These are phyloP conservation scores for Heimioporus sp. DNA, from an alignment of 768 basidiomycete genomes.

Conservation along the genomic window DNA sequence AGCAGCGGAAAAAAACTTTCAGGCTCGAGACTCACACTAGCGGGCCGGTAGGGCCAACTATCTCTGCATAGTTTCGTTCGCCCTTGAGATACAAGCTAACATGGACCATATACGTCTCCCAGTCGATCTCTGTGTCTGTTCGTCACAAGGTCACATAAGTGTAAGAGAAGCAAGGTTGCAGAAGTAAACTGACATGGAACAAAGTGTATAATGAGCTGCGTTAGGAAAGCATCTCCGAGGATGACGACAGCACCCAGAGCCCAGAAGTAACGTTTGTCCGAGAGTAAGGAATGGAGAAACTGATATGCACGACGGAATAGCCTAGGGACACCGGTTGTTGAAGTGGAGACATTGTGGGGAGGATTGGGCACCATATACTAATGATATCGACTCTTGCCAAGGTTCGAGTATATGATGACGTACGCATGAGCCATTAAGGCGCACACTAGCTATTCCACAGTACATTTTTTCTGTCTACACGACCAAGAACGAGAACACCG, in stretches of 20 bases:
- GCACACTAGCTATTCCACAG: not conserved
- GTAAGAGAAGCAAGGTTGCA: conserved; percentile 1
- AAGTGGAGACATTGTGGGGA: not conserved
- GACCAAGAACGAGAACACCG: not conserved
- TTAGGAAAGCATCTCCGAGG: conserved; percentile 74
- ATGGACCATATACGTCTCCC: conserved; percentile 94
- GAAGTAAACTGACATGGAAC: conserved; percentile 68
- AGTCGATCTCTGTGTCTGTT: conserved; percentile 97
- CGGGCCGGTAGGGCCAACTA: conserved; percentile 90
- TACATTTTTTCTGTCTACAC: conserved; percentile 8
- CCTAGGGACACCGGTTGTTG: not conserved
- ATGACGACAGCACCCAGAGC: conserved; percentile 60
- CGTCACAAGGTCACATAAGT: conserved; percentile 14
- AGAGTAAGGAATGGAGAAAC: conserved; percentile 31
- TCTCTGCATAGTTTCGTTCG: conserved; percentile 75
- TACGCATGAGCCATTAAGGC: no score
- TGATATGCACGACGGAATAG: conserved; percentile 5
- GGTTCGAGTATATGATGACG: no score
- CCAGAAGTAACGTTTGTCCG: conserved; percentile 65
- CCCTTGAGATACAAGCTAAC: conserved; percentile 75
- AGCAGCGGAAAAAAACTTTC: not conserved
- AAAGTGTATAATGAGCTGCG: conserved; percentile 74
- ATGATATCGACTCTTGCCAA: no score
- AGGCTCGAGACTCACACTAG: conserved; percentile 62
- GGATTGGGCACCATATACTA: not conserved